Conservation (phyloP, 2,329 filamentous ascomycete species). For the Phialophora expanda region DNA sequence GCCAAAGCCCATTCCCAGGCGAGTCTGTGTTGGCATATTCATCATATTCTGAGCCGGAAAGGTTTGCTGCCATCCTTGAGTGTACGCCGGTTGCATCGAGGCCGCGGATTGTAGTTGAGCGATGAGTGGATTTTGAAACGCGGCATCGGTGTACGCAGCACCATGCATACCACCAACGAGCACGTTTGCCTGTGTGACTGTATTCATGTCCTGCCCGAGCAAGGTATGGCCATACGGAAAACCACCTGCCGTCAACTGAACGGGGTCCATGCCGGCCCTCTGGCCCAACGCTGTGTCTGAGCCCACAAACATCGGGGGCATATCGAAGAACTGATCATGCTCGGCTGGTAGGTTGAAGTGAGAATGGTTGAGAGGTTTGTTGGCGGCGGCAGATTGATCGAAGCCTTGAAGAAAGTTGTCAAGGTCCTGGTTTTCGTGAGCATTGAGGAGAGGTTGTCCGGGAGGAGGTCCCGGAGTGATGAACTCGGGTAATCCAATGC, state of each 20-base stretch:
- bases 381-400: slow-evolving; percentile 33
- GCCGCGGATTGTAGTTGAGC: slow-evolving; percentile 26
- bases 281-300: slow-evolving; percentile 35
- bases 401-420: slow-evolving; percentile 39
- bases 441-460: slow-evolving; percentile 39
- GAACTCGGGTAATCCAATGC: slow-evolving; percentile 37
- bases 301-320: slow-evolving; percentile 38
- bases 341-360: slow-evolving; percentile 30
- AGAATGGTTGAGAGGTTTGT: slow-evolving; percentile 22
- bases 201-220: slow-evolving; percentile 26
- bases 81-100: slow-evolving; percentile 31
- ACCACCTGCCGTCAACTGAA: slow-evolving; percentile 28
- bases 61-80: slow-evolving; percentile 33
- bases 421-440: slow-evolving; percentile 36
- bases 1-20: slow-evolving; percentile 34
- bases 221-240: slow-evolving; percentile 29
- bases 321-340: slow-evolving; percentile 33
- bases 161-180: slow-evolving; percentile 25
- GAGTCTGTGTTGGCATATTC: slow-evolving; percentile 20
- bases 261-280: slow-evolving; percentile 28
- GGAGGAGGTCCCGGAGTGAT: slow-evolving; percentile 36
- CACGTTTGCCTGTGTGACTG: slow-evolving; percentile 18
- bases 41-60: slow-evolving; percentile 25
- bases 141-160: slow-evolving; percentile 19
- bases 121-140: slow-evolving; percentile 22